These are phyloP conservation scores for Ustilago nuda DNA, from an alignment of 1,284 basidiomycete genomes.

Conservation along the genomic window DNA sequence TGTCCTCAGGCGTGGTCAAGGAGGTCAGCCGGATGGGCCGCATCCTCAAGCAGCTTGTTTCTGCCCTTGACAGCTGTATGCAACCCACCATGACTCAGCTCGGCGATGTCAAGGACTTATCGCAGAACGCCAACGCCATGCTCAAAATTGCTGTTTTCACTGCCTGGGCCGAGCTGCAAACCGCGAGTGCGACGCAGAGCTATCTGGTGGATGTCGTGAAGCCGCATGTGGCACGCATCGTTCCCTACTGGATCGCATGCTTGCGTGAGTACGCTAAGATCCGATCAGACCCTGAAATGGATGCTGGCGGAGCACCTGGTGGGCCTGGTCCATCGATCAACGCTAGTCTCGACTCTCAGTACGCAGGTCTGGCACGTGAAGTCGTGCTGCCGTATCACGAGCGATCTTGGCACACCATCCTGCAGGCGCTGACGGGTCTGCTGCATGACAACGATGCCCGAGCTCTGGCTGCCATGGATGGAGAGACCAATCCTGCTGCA, in stretches of 20 bases:
- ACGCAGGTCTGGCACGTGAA: constrained; percentile 87
- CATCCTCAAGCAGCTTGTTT: constrained; percentile 83
- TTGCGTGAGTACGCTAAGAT: constrained; percentile 92
- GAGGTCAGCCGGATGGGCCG: constrained; percentile 91
- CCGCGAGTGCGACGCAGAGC: constrained; percentile 79
- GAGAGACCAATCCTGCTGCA: constrained; percentile 69
- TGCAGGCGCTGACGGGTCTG: constrained; percentile 85
- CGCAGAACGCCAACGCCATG: constrained; percentile 94
- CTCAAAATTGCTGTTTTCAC: constrained; percentile 90
- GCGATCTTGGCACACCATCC: constrained; percentile 82
- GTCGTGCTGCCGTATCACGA: constrained; percentile 80
- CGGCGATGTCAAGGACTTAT: constrained; percentile 86
- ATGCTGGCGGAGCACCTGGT: constrained; percentile 70
- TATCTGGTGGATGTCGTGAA: constrained; percentile 86
- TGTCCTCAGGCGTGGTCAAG: constrained; percentile 93
- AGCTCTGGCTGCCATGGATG: constrained; percentile 84
- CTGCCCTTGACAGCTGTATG: constrained; percentile 78
- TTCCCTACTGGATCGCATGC: constrained; percentile 87
- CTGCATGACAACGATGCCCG: constrained; percentile 80
- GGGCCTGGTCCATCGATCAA: constrained; percentile 70
- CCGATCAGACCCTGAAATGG: constrained; percentile 79
- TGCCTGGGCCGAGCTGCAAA: constrained; percentile 94
- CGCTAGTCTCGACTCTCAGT: constrained; percentile 78
- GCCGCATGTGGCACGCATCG: constrained; percentile 81
- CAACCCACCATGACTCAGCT: constrained; percentile 85